Base-by-base conservation (phyloP, 2,329 filamentous ascomycete species). In the Colletotrichum lentis region DNA sequence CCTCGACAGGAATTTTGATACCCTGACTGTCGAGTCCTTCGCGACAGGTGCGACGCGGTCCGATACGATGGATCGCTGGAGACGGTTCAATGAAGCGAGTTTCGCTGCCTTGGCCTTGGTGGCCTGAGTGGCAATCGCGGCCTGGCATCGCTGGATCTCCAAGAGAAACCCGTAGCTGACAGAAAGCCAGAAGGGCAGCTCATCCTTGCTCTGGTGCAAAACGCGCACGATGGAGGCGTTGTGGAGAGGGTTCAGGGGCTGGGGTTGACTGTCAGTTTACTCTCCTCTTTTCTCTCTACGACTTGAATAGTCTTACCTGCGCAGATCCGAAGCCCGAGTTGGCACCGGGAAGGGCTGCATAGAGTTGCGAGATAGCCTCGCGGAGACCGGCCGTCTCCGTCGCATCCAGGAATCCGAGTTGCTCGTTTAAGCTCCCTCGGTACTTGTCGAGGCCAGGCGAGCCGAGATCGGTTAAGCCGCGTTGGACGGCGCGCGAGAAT, bases 221-320 rank as follows among this genome's bases (percentile, higher is more conserved):
- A 88, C 72, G 6, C 80, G 78, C 3, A 85, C 76, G n/a, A 88
- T 75, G 2, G 82, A 80, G 2, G 82, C 81, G 71, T 91, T 90
- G 69, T 87, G 84, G 20, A 90, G 76, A 14, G 88, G 83, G 71
- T 90, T 86, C 10, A 90, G 75, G 3, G 88, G 84, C 80, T 88
- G 71, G 55, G 35, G 20, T 24, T 43, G 1, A 39, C 54, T 53
- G 69, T 65, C 24, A 65, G 63, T 70, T 59, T 70, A 62, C 5
- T 70, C 53, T 39, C 18, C 35, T 24, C 56, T 5, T 10, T 35
- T 24, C 31, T 10, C 31, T 10, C 31, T 7, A 8, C 31, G 31
- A 35, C 22, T 14, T 2, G 35, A 12, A 18, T 73, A 72, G 66
- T 78, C 82, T 78, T 72, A 84, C 82, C 78, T 85, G 80, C 71